These are phyloP conservation scores for Suillus plorans DNA, from an alignment of 768 basidiomycete genomes.

Conservation along the genomic window DNA sequence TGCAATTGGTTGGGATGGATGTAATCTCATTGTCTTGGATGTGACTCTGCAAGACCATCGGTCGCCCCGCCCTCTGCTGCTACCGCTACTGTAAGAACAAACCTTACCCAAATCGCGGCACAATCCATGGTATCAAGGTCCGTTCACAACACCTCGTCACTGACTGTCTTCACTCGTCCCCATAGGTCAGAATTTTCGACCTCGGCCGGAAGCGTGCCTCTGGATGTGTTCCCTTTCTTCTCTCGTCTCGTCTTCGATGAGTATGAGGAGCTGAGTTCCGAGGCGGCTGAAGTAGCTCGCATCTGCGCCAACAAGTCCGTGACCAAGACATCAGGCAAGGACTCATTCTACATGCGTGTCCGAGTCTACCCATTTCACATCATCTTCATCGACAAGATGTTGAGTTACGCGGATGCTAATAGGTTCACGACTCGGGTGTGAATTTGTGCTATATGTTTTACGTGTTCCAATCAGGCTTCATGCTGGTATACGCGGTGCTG, in stretches of 20 bases:
- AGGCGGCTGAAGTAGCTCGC: conserved; percentile 96
- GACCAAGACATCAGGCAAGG: conserved; percentile 97
- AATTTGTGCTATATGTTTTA: background rate
- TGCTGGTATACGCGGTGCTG: conserved; percentile 99
- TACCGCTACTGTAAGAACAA: conserved; percentile 99
- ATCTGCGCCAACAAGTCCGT: conserved; percentile 99
- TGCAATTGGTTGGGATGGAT: background rate
- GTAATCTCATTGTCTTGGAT: background rate
- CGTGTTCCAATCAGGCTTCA: conserved; percentile 56
- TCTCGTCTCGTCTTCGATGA: conserved; percentile 96
- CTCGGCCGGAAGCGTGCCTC: conserved; percentile 89
- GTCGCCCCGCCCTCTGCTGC: conserved; percentile 89
- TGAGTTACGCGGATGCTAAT: conserved; percentile 99
- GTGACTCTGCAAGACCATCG: conserved; percentile 31
- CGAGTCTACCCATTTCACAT: conserved; percentile 99
- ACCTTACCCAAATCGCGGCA: conserved; percentile 93
- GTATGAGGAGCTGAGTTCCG: conserved; percentile 94
- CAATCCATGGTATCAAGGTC: conserved; percentile 96
- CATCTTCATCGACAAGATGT: conserved; percentile 99
- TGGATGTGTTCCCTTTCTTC: conserved; percentile 98
- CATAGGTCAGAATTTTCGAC: conserved; percentile 95
- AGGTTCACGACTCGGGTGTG: conserved; percentile 47
- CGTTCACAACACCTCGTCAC: conserved; percentile 13
- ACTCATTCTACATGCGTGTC: conserved; percentile 97
- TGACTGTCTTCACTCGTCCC: background rate